phyloP scores from a whole-genome alignment of 2,329 filamentous ascomycete species.

The Colletotrichum sp. region DNA sequence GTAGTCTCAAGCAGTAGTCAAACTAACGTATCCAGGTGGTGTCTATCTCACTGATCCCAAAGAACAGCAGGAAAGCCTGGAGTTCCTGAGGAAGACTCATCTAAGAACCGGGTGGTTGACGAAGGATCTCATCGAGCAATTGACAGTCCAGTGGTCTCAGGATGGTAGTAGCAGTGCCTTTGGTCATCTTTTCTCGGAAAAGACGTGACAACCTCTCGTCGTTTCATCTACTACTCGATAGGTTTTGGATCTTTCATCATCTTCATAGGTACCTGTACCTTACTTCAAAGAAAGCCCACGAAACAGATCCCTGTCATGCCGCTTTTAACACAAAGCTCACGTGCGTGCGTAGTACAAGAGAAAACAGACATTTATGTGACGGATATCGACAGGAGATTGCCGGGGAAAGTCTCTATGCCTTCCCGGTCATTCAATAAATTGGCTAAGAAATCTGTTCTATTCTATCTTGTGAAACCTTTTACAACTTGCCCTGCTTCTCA shows the following conservation, averaged over 20 bases:
- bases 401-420: neutral
- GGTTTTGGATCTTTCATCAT: fast-evolving
- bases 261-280: neutral
- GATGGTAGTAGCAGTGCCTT: neutral
- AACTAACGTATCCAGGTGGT: neutral
- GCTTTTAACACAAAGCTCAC: too few relatives aligned
- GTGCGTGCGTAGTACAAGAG: too few relatives aligned
- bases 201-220: neutral
- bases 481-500: constrained; percentile 42
- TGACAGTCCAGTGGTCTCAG: neutral
- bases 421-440: neutral
- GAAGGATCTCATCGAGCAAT: neutral
- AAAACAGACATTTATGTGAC: too few relatives aligned
- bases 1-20: neutral
- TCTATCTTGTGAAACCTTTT: neutral
- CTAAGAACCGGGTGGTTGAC: constrained; percentile 1
- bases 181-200: neutral
- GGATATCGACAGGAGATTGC: too few relatives aligned
- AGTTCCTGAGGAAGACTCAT: neutral
- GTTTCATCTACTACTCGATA: neutral
- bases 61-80: neutral
- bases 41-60: neutral
- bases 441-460: neutral
- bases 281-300: neutral
- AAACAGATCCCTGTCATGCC: too few relatives aligned